These are phyloP conservation scores for Fusarium temperatum DNA, from an alignment of 2,329 filamentous ascomycete species.

Conservation along the genomic window DNA sequence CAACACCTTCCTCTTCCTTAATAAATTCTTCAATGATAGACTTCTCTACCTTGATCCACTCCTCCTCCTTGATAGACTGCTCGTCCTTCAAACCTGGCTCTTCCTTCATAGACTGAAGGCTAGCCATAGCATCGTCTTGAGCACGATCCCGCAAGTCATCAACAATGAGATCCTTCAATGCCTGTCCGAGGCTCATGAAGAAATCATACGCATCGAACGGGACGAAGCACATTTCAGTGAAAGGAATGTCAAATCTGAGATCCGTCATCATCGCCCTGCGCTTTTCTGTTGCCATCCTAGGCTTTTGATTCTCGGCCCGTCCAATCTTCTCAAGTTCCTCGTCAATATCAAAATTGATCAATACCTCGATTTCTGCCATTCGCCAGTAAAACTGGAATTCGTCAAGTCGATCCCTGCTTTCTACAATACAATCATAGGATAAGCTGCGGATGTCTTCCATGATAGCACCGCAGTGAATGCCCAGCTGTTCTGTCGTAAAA, in stretches of 20 bases:
- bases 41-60: too few species aligned
- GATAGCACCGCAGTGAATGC: background rate
- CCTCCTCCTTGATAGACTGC: background rate
- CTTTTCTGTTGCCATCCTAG: background rate
- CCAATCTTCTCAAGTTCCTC: background rate
- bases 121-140: background rate
- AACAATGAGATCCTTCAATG: background rate
- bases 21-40: too few species aligned
- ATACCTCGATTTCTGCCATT: background rate
- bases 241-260: background rate
- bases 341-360: background rate
- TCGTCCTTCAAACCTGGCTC: background rate
- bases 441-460: background rate
- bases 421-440: accelerated
- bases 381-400: background rate
- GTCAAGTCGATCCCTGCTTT: background rate
- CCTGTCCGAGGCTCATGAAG: background rate
- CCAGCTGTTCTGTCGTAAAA: background rate
- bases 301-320: too few species aligned
- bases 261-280: background rate
- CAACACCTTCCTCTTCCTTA: background rate
- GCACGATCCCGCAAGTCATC: background rate
- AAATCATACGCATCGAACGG: background rate
- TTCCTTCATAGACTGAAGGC: background rate
- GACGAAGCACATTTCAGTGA: background rate